A percentile compares a stretch with the other conserved stretches of the same genome.
Conservation (phyloP, 192 early-diverging fungal species). For the Entophlyctis luteolus region DNA sequence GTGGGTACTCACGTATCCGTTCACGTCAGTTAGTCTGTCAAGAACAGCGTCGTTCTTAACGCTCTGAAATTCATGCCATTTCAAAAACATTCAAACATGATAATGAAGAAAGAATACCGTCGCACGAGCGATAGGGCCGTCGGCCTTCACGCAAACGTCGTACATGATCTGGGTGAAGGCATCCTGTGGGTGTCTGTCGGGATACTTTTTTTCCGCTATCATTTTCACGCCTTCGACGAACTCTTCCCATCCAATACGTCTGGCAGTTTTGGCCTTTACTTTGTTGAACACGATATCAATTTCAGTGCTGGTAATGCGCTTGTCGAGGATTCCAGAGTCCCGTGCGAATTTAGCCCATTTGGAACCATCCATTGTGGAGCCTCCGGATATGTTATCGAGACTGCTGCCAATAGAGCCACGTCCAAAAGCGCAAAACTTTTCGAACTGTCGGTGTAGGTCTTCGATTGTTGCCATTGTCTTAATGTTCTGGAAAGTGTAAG, state of each 20-base stretch:
- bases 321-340: constrained; percentile 47
- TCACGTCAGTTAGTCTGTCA: constrained; percentile 39
- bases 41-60: constrained; percentile 36
- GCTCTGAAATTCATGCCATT: constrained; percentile 18
- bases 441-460: constrained; percentile 5
- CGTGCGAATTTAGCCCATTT: constrained; percentile 48
- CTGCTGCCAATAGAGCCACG: neutral
- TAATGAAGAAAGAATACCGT: constrained; percentile 5
- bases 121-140: constrained; percentile 4
- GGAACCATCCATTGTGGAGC: constrained; percentile 19
- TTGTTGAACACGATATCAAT: constrained; percentile 61
- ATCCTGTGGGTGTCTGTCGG: constrained; percentile 32
- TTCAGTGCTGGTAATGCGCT: constrained; percentile 46
- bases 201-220: constrained; percentile 48
- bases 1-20: constrained; percentile 30
- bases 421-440: constrained; percentile 26
- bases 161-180: constrained; percentile 29
- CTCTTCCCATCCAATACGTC: constrained; percentile 44
- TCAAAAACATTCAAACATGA: no score
- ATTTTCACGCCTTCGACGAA: constrained; percentile 40
- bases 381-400: neutral
- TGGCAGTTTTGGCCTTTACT: constrained; percentile 46
- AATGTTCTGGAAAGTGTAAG: no score
- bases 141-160: constrained; percentile 16
- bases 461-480: constrained; percentile 19